Conservation (phyloP, 2,329 filamentous ascomycete genomes). For the Tympanopsis confertula region DNA sequence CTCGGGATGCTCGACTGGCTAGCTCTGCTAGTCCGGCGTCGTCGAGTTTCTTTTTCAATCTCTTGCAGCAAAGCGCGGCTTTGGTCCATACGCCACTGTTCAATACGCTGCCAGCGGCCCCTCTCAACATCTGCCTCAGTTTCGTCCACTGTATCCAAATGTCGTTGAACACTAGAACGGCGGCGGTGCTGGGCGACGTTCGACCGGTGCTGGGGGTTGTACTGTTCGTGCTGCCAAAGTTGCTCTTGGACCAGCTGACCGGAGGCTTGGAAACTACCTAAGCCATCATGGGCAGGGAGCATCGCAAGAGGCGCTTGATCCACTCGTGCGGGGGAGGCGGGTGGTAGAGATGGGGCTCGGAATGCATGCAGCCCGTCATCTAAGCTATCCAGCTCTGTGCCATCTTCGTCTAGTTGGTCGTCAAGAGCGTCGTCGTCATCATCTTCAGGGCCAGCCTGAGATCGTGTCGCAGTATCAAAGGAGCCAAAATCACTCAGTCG, state of each 20-base stretch:
- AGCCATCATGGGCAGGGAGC: not conserved
- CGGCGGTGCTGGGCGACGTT: not conserved
- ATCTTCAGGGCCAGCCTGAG: not conserved
- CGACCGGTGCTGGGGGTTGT: not conserved
- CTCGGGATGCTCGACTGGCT: not conserved
- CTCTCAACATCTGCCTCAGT: not conserved
- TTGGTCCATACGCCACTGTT: not conserved
- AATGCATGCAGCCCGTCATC: constrained; percentile 1
- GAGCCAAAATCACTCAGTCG: constrained; percentile 1
- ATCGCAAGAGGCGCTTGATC: not conserved
- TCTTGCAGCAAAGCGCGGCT: not conserved
- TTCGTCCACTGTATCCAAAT: not conserved
- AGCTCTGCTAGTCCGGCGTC: not conserved
- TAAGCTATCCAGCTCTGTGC: not conserved
- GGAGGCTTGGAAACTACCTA: constrained; percentile 1
- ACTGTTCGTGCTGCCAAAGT: constrained; percentile 1
- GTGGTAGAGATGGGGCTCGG: not conserved
- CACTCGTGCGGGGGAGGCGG: not conserved
- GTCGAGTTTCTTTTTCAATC: not conserved
- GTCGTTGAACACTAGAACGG: not conserved
- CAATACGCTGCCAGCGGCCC: not conserved
- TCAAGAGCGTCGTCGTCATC: not conserved
- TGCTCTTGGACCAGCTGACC: not conserved
- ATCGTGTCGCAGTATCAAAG: not conserved
- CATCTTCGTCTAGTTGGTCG: constrained; percentile 1